phyloP scores from a whole-genome alignment of 1,284 basidiomycete species.

The Rhodotorula sp. region DNA sequence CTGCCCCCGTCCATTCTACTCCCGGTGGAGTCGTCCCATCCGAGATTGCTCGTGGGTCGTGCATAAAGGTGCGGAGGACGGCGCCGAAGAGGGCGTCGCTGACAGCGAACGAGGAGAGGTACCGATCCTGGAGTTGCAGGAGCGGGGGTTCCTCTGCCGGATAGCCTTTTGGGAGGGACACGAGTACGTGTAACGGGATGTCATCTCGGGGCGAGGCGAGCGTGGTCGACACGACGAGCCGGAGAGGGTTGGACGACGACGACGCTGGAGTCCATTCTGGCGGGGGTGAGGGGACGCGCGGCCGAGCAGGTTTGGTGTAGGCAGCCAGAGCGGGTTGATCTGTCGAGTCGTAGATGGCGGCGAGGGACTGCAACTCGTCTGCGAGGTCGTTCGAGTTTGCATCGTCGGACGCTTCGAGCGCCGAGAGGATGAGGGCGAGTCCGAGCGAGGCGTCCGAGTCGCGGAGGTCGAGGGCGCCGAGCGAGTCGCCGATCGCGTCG shows the following conservation, averaged over 20 bases:
- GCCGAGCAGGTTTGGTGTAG: constrained; percentile 3
- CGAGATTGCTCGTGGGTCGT: constrained; percentile 12
- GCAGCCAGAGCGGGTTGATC: constrained; percentile 1
- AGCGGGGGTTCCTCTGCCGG: constrained; percentile 22
- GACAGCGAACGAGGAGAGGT: constrained; percentile 26
- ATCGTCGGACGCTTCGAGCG: constrained; percentile 7
- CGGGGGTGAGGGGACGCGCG: constrained; percentile 6
- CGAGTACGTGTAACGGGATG: constrained; percentile 23
- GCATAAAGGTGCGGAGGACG: constrained; percentile 31
- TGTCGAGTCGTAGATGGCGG: constrained; percentile 28
- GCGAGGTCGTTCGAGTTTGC: constrained; percentile 6
- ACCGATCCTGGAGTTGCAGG: constrained; percentile 33
- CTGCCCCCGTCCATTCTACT: neutral
- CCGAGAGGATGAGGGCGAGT: constrained; percentile 22
- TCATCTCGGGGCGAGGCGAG: constrained; percentile 18
- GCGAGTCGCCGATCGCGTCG: neutral
- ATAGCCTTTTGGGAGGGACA: constrained; percentile 33
- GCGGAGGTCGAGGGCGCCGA: constrained; percentile 3
- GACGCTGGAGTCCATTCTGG: constrained; percentile 6
- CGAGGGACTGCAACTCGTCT: constrained; percentile 30
- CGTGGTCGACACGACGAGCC: constrained; percentile 18
- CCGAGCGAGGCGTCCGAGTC: constrained; percentile 12
- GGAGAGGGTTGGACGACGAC: constrained; percentile 11
- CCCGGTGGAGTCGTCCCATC: neutral
- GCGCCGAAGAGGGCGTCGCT: constrained; percentile 21